These are phyloP conservation scores for Nepenthes gracilis DNA, from an alignment of 148 eudicot genomes.

Conservation along the genomic window DNA sequence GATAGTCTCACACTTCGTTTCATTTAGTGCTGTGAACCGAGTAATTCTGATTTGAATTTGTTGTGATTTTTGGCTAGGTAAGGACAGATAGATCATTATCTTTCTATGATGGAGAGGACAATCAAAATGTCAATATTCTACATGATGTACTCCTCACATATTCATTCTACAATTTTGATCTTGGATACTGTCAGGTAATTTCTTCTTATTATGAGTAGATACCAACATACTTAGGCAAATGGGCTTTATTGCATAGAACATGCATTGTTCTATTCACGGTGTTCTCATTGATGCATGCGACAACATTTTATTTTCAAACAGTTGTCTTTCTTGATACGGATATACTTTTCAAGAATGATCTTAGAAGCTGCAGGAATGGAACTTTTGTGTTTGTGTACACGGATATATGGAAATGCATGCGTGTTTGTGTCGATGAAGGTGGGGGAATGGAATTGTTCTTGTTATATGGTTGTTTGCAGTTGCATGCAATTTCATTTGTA, in stretches of 20 bases:
- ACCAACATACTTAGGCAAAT: neutral
- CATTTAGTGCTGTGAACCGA: neutral
- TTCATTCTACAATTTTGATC: constrained; percentile 98
- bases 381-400: no score
- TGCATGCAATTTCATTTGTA: no score
- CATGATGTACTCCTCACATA: constrained; percentile 85
- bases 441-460: no score
- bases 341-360: no score
- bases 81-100: constrained; percentile 85
- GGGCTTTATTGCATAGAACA: neutral
- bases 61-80: constrained; percentile 31
- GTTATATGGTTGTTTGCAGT: no score
- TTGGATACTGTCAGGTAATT: constrained; percentile 97
- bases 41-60: neutral
- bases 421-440: no score
- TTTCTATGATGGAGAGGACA: constrained; percentile 93
- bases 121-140: constrained; percentile 58
- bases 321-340: no score
- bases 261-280: neutral
- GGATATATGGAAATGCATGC: no score
- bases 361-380: no score
- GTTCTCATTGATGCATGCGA: no score
- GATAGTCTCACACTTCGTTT: neutral
- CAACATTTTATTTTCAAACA: no score
- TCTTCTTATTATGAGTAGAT: neutral